Conservation (phyloP, 2,329 filamentous ascomycete genomes). For the Kalmusia sp. region DNA sequence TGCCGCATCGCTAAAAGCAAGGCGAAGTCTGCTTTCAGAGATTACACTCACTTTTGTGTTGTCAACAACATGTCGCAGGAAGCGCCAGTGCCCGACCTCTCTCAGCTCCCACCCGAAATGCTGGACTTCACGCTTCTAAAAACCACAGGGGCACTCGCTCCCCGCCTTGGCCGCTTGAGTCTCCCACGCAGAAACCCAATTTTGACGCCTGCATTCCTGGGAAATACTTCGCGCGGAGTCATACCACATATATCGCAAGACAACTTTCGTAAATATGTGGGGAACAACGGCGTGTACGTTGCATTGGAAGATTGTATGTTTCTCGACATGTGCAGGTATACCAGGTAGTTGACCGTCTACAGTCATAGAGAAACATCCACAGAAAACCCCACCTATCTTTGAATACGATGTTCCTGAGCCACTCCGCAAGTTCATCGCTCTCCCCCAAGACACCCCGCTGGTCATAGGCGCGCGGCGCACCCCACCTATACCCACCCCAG, state of each 20-base stretch:
- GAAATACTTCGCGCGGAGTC: constrained; percentile 80
- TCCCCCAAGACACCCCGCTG: constrained; percentile 70
- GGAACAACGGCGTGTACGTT: constrained; percentile 75
- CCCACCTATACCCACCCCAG: constrained; percentile 74
- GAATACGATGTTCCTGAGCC: constrained; percentile 56
- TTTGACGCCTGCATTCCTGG: constrained; percentile 83
- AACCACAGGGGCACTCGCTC: constrained; percentile 49
- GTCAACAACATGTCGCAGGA: constrained; percentile 17
- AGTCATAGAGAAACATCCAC: constrained; percentile 69
- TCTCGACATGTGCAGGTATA: constrained; percentile 1
- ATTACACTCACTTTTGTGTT: not conserved
- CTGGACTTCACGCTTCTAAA: constrained; percentile 53
- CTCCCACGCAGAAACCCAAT: constrained; percentile 70
- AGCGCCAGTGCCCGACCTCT: constrained; percentile 17
- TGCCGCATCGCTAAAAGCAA: not conserved
- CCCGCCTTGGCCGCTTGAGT: constrained; percentile 72
- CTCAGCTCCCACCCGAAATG: constrained; percentile 50
- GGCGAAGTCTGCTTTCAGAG: not conserved
- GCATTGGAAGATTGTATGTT: constrained; percentile 90
- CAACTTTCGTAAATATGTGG: constrained; percentile 70
- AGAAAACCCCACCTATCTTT: constrained; percentile 60
- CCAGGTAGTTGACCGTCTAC: constrained; percentile 49
- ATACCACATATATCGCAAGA: constrained; percentile 92
- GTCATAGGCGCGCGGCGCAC: constrained; percentile 80
- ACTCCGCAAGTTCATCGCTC: constrained; percentile 78